These are phyloP conservation scores for Sporothrix euskadiensis DNA, from an alignment of 2,329 filamentous ascomycete genomes.

Conservation along the genomic window DNA sequence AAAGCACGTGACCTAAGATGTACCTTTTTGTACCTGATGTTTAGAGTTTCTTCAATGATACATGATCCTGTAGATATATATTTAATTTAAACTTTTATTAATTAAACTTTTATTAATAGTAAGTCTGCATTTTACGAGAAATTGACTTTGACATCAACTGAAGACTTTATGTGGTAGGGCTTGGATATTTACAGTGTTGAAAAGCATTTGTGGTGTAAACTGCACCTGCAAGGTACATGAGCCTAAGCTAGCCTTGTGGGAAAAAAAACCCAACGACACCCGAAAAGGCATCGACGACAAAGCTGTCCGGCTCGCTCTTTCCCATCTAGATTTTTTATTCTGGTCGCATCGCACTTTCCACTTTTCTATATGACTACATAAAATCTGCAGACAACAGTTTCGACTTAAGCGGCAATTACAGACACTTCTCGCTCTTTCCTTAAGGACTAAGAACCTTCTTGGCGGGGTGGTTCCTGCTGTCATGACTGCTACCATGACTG, in stretches of 20 bases:
- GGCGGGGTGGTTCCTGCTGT: background rate
- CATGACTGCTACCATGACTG: conserved; percentile 18
- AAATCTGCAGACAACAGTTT: background rate
- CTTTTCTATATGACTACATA: background rate
- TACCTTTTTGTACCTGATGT: background rate
- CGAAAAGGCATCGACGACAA: background rate
- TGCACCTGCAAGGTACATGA: background rate
- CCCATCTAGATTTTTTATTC: too few species aligned
- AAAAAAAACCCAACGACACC: conserved; percentile 21
- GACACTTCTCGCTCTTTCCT: background rate
- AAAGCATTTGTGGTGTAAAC: background rate
- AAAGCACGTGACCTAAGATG: background rate
- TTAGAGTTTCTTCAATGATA: background rate
- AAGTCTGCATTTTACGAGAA: too few species aligned
- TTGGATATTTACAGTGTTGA: too few species aligned
- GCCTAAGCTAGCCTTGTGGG: conserved; percentile 6
- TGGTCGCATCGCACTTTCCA: background rate
- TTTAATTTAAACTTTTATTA: background rate
- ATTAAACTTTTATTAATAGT: too few species aligned
- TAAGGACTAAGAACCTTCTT: background rate
- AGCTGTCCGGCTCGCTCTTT: background rate
- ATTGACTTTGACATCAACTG: background rate
- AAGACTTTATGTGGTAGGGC: background rate
- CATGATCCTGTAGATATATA: too few species aligned
- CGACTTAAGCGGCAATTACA: background rate